A percentile compares a stretch with the other conserved stretches of the same genome.
These are phyloP conservation scores for Venturiaceae sp. DNA, from an alignment of 2,329 filamentous ascomycete genomes.

Conservation along the genomic window DNA sequence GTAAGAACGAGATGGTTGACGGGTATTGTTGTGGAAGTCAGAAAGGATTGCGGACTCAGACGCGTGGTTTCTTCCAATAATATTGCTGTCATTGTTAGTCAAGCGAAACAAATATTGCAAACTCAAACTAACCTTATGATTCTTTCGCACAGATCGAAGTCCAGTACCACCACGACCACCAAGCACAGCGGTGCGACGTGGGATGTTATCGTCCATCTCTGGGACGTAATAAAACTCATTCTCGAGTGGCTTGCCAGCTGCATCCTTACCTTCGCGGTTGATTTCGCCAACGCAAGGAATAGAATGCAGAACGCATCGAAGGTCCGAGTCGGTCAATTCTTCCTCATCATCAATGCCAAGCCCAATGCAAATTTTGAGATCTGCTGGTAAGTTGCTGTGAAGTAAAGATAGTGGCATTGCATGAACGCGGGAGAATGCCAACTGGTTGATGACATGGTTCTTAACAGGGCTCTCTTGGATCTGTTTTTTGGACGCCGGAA, in stretches of 20 bases:
- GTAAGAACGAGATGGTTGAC: background rate
- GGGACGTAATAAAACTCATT: constrained; percentile 96
- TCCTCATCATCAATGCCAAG: background rate
- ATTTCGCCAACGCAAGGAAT: constrained; percentile 82
- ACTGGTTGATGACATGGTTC: constrained; percentile 90
- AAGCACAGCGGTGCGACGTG: constrained; percentile 71
- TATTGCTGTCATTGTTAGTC: constrained; percentile 46
- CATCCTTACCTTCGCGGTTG: constrained; percentile 83
- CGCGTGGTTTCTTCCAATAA: constrained; percentile 55
- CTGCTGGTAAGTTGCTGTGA: constrained; percentile 70
- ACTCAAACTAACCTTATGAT: constrained; percentile 71
- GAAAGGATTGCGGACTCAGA: constrained; percentile 14
- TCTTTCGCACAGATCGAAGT: constrained; percentile 80
- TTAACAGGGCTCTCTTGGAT: constrained; percentile 42
- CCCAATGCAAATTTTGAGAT: constrained; percentile 24
- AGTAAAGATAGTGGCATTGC: constrained; percentile 87
- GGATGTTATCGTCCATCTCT: constrained; percentile 71
- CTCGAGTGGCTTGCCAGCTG: constrained; percentile 84
- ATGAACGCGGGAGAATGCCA: constrained; percentile 87
- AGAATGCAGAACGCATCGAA: constrained; percentile 63
- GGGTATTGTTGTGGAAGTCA: background rate
- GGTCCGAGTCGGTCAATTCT: constrained; percentile 30
- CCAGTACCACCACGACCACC: constrained; percentile 82
- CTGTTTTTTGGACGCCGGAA: constrained; percentile 13
- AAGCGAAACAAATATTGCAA: constrained; percentile 4